Percentiles rank a stretch among this genome's conserved stretches.
phyloP scores from a whole-genome alignment of 371 early-diverging fungal species.

The Syncephalis plumigaleata region DNA sequence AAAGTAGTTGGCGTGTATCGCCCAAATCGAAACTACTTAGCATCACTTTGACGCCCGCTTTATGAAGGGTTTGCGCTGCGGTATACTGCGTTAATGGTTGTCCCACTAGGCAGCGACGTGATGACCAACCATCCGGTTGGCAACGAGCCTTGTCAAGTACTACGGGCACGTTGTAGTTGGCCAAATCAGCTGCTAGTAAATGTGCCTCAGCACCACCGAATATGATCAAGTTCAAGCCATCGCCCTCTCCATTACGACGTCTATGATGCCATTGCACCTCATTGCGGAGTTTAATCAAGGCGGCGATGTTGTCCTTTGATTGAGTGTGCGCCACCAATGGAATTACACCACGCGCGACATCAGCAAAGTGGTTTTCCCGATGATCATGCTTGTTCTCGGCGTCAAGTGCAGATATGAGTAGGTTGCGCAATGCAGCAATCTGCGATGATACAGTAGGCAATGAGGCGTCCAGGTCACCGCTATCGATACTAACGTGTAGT shows the following conservation, averaged over 20 bases:
- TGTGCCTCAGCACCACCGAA: constrained; percentile 56
- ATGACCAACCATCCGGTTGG: constrained; percentile 42
- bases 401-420: constrained; percentile 12
- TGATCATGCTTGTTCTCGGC: background rate
- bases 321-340: constrained; percentile 36
- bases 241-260: constrained; percentile 8
- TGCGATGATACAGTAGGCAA: constrained; percentile 45
- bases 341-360: constrained; percentile 36
- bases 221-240: constrained; percentile 23
- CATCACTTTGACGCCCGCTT: constrained; percentile 42
- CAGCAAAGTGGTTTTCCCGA: constrained; percentile 8
- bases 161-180: constrained; percentile 33
- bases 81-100: constrained; percentile 34
- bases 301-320: constrained; percentile 52
- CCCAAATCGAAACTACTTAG: constrained; percentile 30
- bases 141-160: constrained; percentile 45
- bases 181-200: constrained; percentile 37
- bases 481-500: background rate
- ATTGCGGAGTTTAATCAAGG: constrained; percentile 37
- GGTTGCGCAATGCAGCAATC: constrained; percentile 33
- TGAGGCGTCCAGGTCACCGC: background rate
- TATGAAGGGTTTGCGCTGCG: constrained; percentile 32
- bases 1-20: constrained; percentile 41
- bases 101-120: constrained; percentile 43
- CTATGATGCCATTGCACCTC: constrained; percentile 2